A percentile compares a stretch with the other conserved stretches of the same genome.
Evolutionary conservation across 1,139 yeast species (phyloP).

Genomic region (Lodderomyces elongisporus): DNA sequence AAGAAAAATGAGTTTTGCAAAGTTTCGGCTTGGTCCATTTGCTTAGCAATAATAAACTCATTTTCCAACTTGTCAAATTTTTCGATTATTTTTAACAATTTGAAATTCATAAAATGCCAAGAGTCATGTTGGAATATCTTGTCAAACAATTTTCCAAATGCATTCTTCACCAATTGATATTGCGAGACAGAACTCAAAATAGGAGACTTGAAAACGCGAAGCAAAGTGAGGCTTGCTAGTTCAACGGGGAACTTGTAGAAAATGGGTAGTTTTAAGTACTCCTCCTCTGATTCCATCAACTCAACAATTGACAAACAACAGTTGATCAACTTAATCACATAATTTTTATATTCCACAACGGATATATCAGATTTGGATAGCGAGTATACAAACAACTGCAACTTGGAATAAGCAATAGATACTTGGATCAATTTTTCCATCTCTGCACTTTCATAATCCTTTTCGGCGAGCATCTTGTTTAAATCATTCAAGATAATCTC

Average conservation of each 20-base stretch:
- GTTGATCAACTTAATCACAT: slow-evolving; percentile 25
- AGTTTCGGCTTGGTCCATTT: slow-evolving; percentile 1
- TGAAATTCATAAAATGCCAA: slow-evolving; percentile 25
- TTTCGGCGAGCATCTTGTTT: slow-evolving; percentile 13
- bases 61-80: slow-evolving; percentile 23
- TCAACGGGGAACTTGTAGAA: slow-evolving; percentile 40
- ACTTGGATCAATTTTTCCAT: slow-evolving; percentile 25
- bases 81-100: slow-evolving; percentile 25
- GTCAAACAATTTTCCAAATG: slow-evolving; percentile 18
- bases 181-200: slow-evolving; percentile 27
- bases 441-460: slow-evolving; percentile 6
- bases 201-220: slow-evolving; percentile 36
- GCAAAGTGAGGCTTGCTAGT: slow-evolving; percentile 27
- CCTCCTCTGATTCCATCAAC: slow-evolving; percentile 16
- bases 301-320: slow-evolving; percentile 25
- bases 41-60: slow-evolving; percentile 9
- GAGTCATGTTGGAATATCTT: slow-evolving; percentile 17
- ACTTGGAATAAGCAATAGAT: slow-evolving; percentile 35
- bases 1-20: slow-evolving; percentile 19
- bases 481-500: slow-evolving; percentile 37
- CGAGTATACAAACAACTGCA: slow-evolving; percentile 37
- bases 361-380: slow-evolving; percentile 27
- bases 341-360: slow-evolving; percentile 25
- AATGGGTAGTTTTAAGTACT: slow-evolving; percentile 34
- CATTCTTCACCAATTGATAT: slow-evolving; percentile 26